Base-by-base conservation (phyloP, 2,329 filamentous ascomycete species). In the Aspergillus calidoustus region DNA sequence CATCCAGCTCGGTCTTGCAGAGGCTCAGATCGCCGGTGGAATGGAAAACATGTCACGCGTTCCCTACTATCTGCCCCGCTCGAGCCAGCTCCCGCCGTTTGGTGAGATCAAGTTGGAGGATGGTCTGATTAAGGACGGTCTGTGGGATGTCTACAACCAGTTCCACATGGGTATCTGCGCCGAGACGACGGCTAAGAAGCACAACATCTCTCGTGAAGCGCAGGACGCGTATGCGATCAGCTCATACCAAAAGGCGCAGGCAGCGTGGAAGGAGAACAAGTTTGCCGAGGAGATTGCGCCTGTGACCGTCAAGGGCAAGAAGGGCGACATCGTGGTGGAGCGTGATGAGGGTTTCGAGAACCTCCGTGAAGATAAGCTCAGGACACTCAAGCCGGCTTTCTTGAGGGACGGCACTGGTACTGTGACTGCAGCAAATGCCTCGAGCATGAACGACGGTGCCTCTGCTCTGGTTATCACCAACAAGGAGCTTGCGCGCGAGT, bases 41-140 rank as follows among this genome's bases (percentile, higher is more conserved):
- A 97, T 99, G 91, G 95, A 99, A 82, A 97, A 92, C 79, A 99
- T 99, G 95, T 92, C 91, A 6, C 86, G 91, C 44, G 92, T 97
- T 4, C 95, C 95, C 3, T 96, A 96, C 79, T 98, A 97, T 75
- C 81, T 96, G 31, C 88, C 91, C 7, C 88, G 95, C 34, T 87
- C 92, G n/a, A 92, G 88, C 72, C 87, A 90, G 64, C 83, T 95
- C 69, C 91, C 93, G 1, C 82, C 92, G 0, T 97, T 98, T 72
- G 95, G 95, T 38, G 88, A 97, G 71, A 83, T 95, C 69, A 91
- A 91, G 78, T 82, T 97, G 78, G 90, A 96, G 77, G 95, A 99
- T 72, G 95, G 94, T 0, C 80, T 99, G 71, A 90, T 98, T 74
- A 95, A 95, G 77, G 95, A 99, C 73, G 95, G 95, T 0, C 80